Conservation (phyloP, 1,284 basidiomycete species). For the Cerioporus squamosus region DNA sequence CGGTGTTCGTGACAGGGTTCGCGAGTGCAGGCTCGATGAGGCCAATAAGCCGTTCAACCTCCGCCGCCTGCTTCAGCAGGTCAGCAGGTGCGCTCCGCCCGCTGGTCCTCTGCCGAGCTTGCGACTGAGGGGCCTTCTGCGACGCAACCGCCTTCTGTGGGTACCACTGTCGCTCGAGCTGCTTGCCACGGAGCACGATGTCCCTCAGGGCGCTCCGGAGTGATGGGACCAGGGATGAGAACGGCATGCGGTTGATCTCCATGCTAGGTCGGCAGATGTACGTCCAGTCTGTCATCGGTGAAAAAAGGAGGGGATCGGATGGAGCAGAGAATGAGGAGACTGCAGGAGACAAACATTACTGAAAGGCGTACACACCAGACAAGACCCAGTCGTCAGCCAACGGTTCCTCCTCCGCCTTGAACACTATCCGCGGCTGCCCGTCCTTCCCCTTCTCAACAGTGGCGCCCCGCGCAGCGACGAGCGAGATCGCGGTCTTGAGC, state of each 20-base stretch:
- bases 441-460: constrained; percentile 29
- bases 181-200: neutral
- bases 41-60: too few relatives aligned
- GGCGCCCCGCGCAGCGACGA: constrained; percentile 46
- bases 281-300: constrained; percentile 44
- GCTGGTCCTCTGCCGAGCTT: neutral
- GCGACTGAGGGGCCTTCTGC: neutral
- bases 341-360: neutral
- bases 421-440: constrained; percentile 31
- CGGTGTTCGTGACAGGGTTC: too few relatives aligned
- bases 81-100: too few relatives aligned
- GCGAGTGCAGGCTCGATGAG: too few relatives aligned
- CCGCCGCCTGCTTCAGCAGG: too few relatives aligned
- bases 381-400: constrained; percentile 38
- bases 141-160: neutral
- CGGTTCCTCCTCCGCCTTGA: constrained; percentile 27
- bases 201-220: constrained; percentile 16
- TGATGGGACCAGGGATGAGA: constrained; percentile 39
- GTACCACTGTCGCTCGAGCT: constrained; percentile 16
- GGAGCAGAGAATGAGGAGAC: neutral
- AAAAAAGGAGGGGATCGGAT: too few relatives aligned
- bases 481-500: constrained; percentile 42
- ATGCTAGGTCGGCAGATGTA: constrained; percentile 45
- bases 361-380: constrained; percentile 36
- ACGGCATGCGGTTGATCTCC: constrained; percentile 48